A percentile compares a stretch with the other conserved stretches of the same genome.
These are phyloP conservation scores for Alliaria petiolata DNA, from an alignment of 345 rosid species.

Conservation along the genomic window DNA sequence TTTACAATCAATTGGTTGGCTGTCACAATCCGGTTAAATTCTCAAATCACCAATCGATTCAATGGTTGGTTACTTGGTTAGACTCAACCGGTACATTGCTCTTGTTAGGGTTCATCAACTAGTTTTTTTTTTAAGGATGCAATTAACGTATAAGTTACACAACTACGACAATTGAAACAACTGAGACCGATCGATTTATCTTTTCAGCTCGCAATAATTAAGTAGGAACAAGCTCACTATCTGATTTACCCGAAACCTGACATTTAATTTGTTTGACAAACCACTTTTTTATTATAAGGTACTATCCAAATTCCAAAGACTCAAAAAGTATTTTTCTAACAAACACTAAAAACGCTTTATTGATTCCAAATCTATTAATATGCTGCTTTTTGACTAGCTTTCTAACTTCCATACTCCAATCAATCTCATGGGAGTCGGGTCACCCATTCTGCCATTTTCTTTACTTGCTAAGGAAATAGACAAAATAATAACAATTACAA, in stretches of 20 bases:
- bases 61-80: background rate
- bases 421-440: constrained; percentile 29
- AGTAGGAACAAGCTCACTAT: constrained; percentile 17
- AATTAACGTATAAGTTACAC: background rate
- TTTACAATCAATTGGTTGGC: constrained; percentile 1
- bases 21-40: background rate
- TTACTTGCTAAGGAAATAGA: constrained; percentile 12
- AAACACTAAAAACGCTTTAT: constrained; percentile 11
- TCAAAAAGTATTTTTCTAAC: background rate
- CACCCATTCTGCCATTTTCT: constrained; percentile 19
- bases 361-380: constrained; percentile 10
- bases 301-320: too few species aligned
- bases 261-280: constrained; percentile 7
- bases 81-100: background rate
- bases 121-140: background rate
- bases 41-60: background rate
- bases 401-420: constrained; percentile 29
- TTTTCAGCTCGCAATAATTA: constrained; percentile 5
- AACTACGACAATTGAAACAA: background rate
- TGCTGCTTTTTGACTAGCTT: constrained; percentile 37
- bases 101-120: background rate
- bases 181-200: background rate
- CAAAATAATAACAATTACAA: constrained; percentile 12
- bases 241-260: background rate
- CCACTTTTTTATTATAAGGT: background rate